Conservation (phyloP, 1,284 basidiomycete genomes). For the Malassezia pachydermatis region DNA sequence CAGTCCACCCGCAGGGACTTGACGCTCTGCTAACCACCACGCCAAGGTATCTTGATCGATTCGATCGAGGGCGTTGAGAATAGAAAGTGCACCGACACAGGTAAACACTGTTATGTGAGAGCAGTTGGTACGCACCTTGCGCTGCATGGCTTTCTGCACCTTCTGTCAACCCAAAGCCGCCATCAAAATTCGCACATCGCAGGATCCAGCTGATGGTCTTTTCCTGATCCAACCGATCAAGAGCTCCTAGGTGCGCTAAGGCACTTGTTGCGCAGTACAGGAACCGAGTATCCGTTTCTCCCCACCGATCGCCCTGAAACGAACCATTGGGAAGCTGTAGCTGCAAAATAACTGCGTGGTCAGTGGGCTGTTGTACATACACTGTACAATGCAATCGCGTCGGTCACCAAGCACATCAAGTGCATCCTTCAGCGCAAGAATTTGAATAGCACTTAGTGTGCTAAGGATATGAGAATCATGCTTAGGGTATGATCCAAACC, state of each 20-base stretch:
- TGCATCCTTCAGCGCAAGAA: slow-evolving; percentile 74
- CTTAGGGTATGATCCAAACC: slow-evolving; percentile 78
- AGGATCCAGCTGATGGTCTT: slow-evolving; percentile 64
- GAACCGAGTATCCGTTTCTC: slow-evolving; percentile 86
- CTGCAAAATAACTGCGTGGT: slow-evolving; percentile 55
- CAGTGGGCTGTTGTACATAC: slow-evolving; percentile 52
- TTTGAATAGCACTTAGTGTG: slow-evolving; percentile 83
- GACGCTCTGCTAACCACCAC: slow-evolving; percentile 88
- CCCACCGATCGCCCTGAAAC: slow-evolving; percentile 79
- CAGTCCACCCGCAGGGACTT: slow-evolving; percentile 81
- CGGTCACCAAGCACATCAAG: slow-evolving; percentile 55
- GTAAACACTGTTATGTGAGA: slow-evolving; percentile 70
- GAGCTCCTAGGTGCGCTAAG: slow-evolving; percentile 62
- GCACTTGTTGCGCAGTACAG: slow-evolving; percentile 73
- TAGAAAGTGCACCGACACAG: slow-evolving; percentile 74
- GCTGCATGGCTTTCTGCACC: slow-evolving; percentile 87
- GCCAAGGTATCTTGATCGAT: slow-evolving; percentile 54
- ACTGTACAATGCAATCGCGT: slow-evolving; percentile 59
- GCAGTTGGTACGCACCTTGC: slow-evolving; percentile 58
- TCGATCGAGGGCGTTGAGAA: slow-evolving; percentile 65
- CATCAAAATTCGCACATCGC: slow-evolving; percentile 82
- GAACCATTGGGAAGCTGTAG: slow-evolving; percentile 63
- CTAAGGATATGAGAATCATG: slow-evolving; percentile 84
- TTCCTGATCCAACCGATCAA: slow-evolving; percentile 52
- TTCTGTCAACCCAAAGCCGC: slow-evolving; percentile 72